These are phyloP conservation scores for Periconia sp. DNA, from an alignment of 2,329 filamentous ascomycete genomes.

Conservation along the genomic window DNA sequence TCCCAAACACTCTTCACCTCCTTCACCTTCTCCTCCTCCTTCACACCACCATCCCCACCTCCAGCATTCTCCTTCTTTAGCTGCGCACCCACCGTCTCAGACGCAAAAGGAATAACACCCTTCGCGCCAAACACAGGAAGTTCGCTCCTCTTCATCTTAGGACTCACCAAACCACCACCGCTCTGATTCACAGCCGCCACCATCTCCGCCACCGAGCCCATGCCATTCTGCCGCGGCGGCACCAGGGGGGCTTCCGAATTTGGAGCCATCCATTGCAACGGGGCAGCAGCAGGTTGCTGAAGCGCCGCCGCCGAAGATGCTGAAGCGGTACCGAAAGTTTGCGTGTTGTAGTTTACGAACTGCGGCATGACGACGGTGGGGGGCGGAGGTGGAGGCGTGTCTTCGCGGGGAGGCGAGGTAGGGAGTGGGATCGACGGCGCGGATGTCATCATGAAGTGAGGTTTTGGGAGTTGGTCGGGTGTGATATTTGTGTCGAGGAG, in stretches of 20 bases:
- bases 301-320: constrained; percentile 9
- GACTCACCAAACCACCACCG: constrained; percentile 20
- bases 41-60: not conserved
- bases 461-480: constrained; percentile 37
- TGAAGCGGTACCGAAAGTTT: constrained; percentile 16
- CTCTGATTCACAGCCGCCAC: no score
- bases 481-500: constrained; percentile 34
- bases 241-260: constrained; percentile 9
- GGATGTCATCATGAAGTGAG: constrained; percentile 31
- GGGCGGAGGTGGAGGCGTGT: constrained; percentile 42
- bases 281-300: not conserved
- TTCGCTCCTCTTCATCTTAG: constrained; percentile 45
- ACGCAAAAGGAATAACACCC: constrained; percentile 38
- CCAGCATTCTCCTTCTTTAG: not conserved
- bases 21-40: constrained; percentile 2
- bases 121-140: constrained; percentile 54
- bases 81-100: constrained; percentile 16
- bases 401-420: constrained; percentile 34
- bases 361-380: constrained; percentile 30
- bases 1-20: constrained; percentile 45
- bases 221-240: no score
- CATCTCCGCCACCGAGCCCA: no score
- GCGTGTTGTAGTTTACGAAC: constrained; percentile 35
- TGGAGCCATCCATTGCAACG: constrained; percentile 37
- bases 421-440: constrained; percentile 18